These are phyloP conservation scores for Cytospora piceicola DNA, from an alignment of 2,329 filamentous ascomycete genomes.

Conservation along the genomic window DNA sequence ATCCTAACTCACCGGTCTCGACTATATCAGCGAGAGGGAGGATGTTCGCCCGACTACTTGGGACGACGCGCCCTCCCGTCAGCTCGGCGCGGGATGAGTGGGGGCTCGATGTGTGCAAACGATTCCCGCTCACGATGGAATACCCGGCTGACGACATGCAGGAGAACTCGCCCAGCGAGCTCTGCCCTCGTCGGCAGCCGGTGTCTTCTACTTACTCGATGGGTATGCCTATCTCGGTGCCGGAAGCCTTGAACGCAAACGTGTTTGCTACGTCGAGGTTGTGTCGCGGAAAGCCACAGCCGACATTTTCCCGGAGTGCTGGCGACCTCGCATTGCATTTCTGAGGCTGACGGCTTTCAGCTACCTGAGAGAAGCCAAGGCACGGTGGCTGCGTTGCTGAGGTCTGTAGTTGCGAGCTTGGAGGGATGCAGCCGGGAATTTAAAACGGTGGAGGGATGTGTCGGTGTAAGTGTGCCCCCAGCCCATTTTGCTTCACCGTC, in stretches of 20 bases:
- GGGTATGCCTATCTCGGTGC: constrained; percentile 46
- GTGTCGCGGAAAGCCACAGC: constrained; percentile 42
- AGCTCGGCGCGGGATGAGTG: not conserved
- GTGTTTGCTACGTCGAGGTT: constrained; percentile 48
- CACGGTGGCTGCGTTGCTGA: constrained; percentile 31
- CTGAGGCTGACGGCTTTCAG: constrained; percentile 37
- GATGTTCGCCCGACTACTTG: constrained; percentile 35
- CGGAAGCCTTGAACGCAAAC: constrained; percentile 37
- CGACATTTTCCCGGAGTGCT: constrained; percentile 36
- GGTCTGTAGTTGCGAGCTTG: constrained; percentile 32
- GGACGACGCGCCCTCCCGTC: constrained; percentile 39
- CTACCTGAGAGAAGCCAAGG: constrained; percentile 30
- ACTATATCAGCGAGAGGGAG: constrained; percentile 25
- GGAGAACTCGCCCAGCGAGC: constrained; percentile 38
- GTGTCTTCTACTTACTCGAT: constrained; percentile 45
- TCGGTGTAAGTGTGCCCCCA: constrained; percentile 32
- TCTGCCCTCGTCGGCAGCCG: constrained; percentile 42
- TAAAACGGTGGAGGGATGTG: constrained; percentile 32
- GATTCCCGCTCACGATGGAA: not conserved
- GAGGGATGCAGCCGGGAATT: constrained; percentile 34
- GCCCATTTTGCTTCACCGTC: not conserved
- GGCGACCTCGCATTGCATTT: constrained; percentile 36
- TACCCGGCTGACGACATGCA: not conserved
- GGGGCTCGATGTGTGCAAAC: not conserved
- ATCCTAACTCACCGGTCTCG: constrained; percentile 17